Evolutionary conservation across 2,329 filamentous ascomycete genomes (phyloP).

Genomic region (Scortechinia acanthostroma): DNA sequence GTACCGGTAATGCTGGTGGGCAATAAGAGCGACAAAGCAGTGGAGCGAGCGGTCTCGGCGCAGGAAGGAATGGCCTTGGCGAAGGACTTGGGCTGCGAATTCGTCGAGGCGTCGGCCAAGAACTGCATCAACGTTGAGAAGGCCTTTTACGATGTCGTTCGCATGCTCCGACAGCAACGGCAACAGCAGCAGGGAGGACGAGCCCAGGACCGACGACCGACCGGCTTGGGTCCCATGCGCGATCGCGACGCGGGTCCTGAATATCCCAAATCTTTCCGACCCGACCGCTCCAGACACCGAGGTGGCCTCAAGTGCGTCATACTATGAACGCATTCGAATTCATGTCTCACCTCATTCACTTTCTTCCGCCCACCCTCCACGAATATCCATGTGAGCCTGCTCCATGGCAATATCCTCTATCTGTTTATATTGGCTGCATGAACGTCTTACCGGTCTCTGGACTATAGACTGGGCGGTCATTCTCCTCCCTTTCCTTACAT

Average conservation of each 20-base stretch:
- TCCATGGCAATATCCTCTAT: no score
- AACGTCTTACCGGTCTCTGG: no score
- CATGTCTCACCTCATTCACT: no score
- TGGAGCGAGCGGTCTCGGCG: conserved; percentile 90
- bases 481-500: no score
- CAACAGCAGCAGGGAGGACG: conserved; percentile 15
- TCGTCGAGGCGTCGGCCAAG: conserved; percentile 93
- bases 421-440: no score
- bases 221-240: conserved; percentile 21
- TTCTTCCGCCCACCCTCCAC: no score
- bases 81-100: conserved; percentile 87
- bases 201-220: conserved; percentile 20
- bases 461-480: no score
- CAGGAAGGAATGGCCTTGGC: conserved; percentile 91
- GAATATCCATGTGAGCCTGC: no score
- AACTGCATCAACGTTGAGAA: conserved; percentile 98
- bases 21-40: conserved; percentile 95
- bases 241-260: conserved; percentile 24
- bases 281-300: conserved; percentile 24
- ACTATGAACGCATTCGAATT: no score
- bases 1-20: conserved; percentile 97
- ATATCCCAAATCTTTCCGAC: conserved; percentile 25
- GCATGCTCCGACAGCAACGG: conserved; percentile 78
- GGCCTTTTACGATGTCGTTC: conserved; percentile 94
- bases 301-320: conserved; percentile 22